A percentile compares a stretch with the other conserved stretches of the same genome.
phyloP scores from a whole-genome alignment of 2,329 filamentous ascomycete species.

The Talaromyces pinophilus region DNA sequence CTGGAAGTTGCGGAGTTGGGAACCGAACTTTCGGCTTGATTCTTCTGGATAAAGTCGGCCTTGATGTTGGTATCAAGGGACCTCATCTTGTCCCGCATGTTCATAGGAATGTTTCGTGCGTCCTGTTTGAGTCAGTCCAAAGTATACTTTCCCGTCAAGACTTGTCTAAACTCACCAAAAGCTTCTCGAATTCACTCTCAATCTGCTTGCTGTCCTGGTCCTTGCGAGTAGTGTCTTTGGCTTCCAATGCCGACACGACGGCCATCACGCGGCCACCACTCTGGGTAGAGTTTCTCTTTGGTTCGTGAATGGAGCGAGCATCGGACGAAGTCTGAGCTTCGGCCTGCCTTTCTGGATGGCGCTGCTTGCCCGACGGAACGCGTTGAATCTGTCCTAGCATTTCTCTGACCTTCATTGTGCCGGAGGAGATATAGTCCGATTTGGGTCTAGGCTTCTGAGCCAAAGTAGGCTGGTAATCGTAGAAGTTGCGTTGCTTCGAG shows the following conservation, averaged over 20 bases:
- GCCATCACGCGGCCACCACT: slow-evolving; percentile 62
- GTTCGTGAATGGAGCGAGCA: slow-evolving; percentile 34
- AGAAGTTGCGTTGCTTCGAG: slow-evolving; percentile 63
- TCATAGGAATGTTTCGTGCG: slow-evolving; percentile 87
- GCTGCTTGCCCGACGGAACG: slow-evolving; percentile 30
- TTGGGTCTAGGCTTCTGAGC: slow-evolving; percentile 52
- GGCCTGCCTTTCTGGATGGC: slow-evolving; percentile 25
- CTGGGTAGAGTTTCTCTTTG: slow-evolving; percentile 35
- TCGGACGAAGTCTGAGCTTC: slow-evolving; percentile 38
- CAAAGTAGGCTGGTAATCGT: slow-evolving; percentile 52
- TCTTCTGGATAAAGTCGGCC: slow-evolving; percentile 89
- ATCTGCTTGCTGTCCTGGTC: slow-evolving; percentile 55
- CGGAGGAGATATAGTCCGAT: slow-evolving; percentile 50
- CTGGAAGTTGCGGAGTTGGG: slow-evolving; percentile 36
- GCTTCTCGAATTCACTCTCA: slow-evolving; percentile 63
- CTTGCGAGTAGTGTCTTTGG: slow-evolving; percentile 52
- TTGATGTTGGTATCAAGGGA: slow-evolving; percentile 87
- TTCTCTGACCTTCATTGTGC: slow-evolving; percentile 44
- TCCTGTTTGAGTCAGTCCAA: slow-evolving; percentile 58
- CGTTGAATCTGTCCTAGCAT: slow-evolving; percentile 34
- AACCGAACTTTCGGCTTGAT: slow-evolving; percentile 67
- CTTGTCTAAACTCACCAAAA: slow-evolving; percentile 57
- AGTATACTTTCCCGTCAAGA: slow-evolving; percentile 50
- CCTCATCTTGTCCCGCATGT: slow-evolving; percentile 93
- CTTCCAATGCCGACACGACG: slow-evolving; percentile 63